phyloP scores from a whole-genome alignment of 225 moss, liverwort and hornwort species.

The Lunularia cruciata region DNA sequence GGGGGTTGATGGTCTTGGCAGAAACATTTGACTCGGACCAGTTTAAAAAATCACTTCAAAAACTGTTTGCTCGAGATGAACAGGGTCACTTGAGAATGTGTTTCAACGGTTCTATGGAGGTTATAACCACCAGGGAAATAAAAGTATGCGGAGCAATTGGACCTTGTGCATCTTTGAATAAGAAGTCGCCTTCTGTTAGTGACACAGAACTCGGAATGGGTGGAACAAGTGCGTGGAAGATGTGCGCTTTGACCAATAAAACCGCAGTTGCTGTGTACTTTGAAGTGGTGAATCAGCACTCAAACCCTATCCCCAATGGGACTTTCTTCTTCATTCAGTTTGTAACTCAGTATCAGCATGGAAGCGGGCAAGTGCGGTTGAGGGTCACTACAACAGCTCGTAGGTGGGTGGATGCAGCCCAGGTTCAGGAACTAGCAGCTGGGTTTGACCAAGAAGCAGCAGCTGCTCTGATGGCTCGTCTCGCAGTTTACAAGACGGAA shows the following conservation, averaged over 20 bases:
- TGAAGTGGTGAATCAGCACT: slow-evolving; percentile 94
- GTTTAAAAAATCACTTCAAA: slow-evolving; percentile 84
- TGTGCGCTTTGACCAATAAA: slow-evolving; percentile 72
- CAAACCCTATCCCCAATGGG: slow-evolving; percentile 80
- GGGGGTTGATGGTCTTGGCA: slow-evolving; percentile 87
- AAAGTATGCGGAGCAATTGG: slow-evolving; percentile 93
- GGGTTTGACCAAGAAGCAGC: slow-evolving; percentile 98
- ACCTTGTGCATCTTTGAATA: slow-evolving; percentile 80
- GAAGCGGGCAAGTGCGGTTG: slow-evolving; percentile 70
- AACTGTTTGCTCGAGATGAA: slow-evolving; percentile 71
- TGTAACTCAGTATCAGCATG: slow-evolving; percentile 81
- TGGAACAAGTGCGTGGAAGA: slow-evolving; percentile 92
- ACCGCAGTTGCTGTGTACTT: slow-evolving; percentile 86
- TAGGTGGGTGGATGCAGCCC: slow-evolving; percentile 87
- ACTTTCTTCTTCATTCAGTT: slow-evolving; percentile 95
- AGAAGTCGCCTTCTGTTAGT: slow-evolving; percentile 76
- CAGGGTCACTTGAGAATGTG: slow-evolving; percentile 75
- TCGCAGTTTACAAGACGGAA: slow-evolving; percentile 91
- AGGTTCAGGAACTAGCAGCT: slow-evolving; percentile 76
- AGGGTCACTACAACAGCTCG: slow-evolving; percentile 89
- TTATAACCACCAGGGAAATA: slow-evolving; percentile 91
- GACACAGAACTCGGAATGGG: slow-evolving; percentile 88
- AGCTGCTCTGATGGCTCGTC: slow-evolving; percentile 90
- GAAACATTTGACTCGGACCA: slow-evolving; percentile 94
- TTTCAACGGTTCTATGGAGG: slow-evolving; percentile 79